A percentile compares a stretch with the other conserved stretches of the same genome.
Conservation (phyloP, 306 rosid genomes). For the Cajanus cajan region DNA sequence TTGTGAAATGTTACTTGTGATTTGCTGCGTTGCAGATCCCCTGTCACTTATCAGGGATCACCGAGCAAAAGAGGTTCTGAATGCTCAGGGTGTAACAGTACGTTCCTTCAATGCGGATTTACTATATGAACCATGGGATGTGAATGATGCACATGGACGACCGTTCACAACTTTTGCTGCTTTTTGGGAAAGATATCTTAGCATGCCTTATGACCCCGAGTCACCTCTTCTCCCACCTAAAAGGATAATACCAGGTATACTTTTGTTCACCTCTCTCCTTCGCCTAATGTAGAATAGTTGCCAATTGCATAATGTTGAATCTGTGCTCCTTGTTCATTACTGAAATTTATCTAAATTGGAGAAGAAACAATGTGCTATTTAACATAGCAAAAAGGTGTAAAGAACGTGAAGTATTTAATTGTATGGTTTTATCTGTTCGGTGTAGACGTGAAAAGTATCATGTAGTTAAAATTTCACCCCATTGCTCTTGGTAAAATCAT, state of each 20-base stretch:
- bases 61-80: constrained; percentile 67
- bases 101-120: constrained; percentile 87
- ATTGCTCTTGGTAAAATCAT: too few relatives aligned
- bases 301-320: background rate
- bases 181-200: constrained; percentile 86
- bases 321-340: background rate
- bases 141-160: constrained; percentile 67
- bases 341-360: constrained; percentile 14
- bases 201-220: constrained; percentile 92
- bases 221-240: constrained; percentile 91
- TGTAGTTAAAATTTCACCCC: too few relatives aligned
- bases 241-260: constrained; percentile 73
- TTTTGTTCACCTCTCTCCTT: constrained; percentile 23
- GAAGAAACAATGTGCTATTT: background rate
- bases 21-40: constrained; percentile 60
- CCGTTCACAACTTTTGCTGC: constrained; percentile 73
- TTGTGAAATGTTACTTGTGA: background rate
- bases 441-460: too few relatives aligned
- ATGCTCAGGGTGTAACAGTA: constrained; percentile 66
- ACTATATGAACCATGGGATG: constrained; percentile 92
- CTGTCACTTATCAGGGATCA: constrained; percentile 84
- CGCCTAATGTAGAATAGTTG: background rate
- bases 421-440: background rate
- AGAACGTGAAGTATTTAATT: background rate
- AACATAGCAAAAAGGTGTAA: background rate